Evolutionary conservation across 2,329 filamentous ascomycete genomes (phyloP).

Genomic region (Scortechinia acanthostroma): DNA sequence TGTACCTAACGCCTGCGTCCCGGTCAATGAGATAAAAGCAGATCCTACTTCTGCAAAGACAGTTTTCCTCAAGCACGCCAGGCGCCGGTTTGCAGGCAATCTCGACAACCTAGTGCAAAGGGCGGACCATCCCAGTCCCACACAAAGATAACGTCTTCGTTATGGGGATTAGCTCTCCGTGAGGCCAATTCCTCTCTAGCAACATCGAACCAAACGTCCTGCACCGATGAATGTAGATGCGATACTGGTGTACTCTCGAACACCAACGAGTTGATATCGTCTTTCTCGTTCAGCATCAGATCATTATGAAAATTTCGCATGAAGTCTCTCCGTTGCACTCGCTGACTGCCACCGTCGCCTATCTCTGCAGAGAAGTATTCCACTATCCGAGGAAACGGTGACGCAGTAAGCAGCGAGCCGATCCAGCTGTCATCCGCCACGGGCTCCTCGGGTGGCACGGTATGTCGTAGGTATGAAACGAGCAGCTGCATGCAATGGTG

Average conservation of each 20-base stretch:
- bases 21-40: no score
- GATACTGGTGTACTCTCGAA: slow-evolving; percentile 17
- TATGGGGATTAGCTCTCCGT: slow-evolving; percentile 18
- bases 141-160: slow-evolving; percentile 1
- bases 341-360: slow-evolving; percentile 26
- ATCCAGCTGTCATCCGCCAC: slow-evolving; percentile 24
- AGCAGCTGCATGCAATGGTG: slow-evolving; percentile 29
- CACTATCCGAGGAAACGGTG: slow-evolving; percentile 24
- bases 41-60: no score
- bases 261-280: slow-evolving; percentile 24
- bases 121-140: not conserved
- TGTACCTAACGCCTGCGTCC: no score
- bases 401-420: slow-evolving; percentile 25
- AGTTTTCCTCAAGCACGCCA: no score
- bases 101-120: no score
- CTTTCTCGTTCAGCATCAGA: slow-evolving; percentile 21
- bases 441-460: slow-evolving; percentile 15
- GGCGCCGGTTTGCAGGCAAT: no score
- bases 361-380: slow-evolving; percentile 32
- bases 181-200: slow-evolving; percentile 17
- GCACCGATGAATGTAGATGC: slow-evolving; percentile 18
- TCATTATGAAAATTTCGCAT: slow-evolving; percentile 31
- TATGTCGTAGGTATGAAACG: slow-evolving; percentile 24
- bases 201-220: slow-evolving; percentile 28
- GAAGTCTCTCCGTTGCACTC: slow-evolving; percentile 27